Conservation (phyloP, 768 basidiomycete species). For the Hortiboletus campestris region DNA sequence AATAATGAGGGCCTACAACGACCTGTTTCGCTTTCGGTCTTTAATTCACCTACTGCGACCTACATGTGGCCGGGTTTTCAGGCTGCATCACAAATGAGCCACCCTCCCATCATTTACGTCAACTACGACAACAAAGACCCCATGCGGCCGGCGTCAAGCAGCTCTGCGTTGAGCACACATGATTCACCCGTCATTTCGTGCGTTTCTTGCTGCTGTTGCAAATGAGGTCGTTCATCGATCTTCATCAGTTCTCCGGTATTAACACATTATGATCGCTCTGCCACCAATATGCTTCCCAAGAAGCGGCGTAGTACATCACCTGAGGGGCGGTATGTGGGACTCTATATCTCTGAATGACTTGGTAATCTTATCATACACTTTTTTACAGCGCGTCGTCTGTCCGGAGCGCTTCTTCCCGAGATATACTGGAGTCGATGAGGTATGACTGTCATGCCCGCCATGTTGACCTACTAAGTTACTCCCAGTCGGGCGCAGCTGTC, state of each 20-base stretch:
- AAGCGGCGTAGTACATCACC: constrained; percentile 35
- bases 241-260: constrained; percentile 29
- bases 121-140: constrained; percentile 32
- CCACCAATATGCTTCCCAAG: constrained; percentile 31
- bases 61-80: constrained; percentile 49
- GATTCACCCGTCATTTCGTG: constrained; percentile 32
- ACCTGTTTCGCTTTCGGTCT: constrained; percentile 40
- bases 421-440: constrained; percentile 28
- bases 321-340: constrained; percentile 24
- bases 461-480: constrained; percentile 9
- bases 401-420: constrained; percentile 16
- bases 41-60: constrained; percentile 43
- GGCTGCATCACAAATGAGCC: constrained; percentile 43
- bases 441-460: constrained; percentile 12
- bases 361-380: constrained; percentile 11
- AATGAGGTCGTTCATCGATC: constrained; percentile 16
- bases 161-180: constrained; percentile 28
- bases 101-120: constrained; percentile 41
- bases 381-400: constrained; percentile 13
- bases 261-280: constrained; percentile 25
- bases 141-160: constrained; percentile 33
- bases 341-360: neutral
- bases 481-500: constrained; percentile 23
- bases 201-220: constrained; percentile 20
- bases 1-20: constrained; percentile 28